Evolutionary conservation across 2,329 filamentous ascomycete species (phyloP).

Genomic region (Aspergillus chevalieri): DNA sequence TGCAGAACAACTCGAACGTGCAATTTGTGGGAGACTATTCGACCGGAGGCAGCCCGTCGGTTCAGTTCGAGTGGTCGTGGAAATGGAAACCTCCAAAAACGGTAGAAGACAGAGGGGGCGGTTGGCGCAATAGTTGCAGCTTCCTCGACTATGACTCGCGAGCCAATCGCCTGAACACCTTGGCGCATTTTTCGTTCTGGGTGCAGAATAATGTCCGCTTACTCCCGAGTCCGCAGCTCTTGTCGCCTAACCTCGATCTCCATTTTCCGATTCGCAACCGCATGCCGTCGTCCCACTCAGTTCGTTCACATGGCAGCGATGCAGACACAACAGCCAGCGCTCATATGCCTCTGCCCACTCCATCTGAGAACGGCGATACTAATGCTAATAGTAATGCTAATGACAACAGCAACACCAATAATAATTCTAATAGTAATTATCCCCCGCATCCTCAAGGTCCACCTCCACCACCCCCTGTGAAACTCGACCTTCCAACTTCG

Average conservation of each 20-base stretch:
- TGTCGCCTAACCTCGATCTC: constrained; percentile 67
- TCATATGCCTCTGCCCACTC: constrained; percentile 19
- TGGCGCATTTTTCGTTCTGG: constrained; percentile 93
- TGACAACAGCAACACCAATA: neutral
- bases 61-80: constrained; percentile 93
- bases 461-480: constrained; percentile 48
- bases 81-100: constrained; percentile 88
- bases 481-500: constrained; percentile 80
- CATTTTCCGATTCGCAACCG: constrained; percentile 68
- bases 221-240: constrained; percentile 53
- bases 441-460: constrained; percentile 16
- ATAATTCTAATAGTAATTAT: neutral
- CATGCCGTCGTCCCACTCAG: constrained; percentile 78
- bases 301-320: constrained; percentile 73
- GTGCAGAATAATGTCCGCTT: constrained; percentile 60
- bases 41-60: constrained; percentile 74
- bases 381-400: neutral
- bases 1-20: constrained; percentile 96
- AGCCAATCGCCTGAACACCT: constrained; percentile 77
- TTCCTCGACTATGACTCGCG: constrained; percentile 97
- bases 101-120: constrained; percentile 74
- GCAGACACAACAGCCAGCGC: constrained; percentile 49
- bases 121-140: constrained; percentile 94
- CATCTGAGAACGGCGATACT: constrained; percentile 25
- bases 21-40: constrained; percentile 87